Base-by-base conservation (phyloP, 176 grass and related monocot species). In the Tillandsia leiboldiana region DNA sequence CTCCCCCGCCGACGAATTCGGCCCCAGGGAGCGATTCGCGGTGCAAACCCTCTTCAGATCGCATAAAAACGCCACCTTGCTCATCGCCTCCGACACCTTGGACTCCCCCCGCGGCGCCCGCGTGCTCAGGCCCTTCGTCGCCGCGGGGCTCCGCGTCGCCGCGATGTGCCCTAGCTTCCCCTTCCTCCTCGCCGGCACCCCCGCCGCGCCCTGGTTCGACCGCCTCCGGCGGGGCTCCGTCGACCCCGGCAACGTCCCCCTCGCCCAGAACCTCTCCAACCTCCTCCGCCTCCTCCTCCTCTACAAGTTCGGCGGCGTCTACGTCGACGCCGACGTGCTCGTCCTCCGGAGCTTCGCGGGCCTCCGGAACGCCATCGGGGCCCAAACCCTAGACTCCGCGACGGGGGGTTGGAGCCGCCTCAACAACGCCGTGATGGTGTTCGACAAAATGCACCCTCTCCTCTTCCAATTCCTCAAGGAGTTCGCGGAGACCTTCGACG, bases 231-330 rank as follows among this genome's bases (percentile, higher is more conserved):
- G 80, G 57, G 84, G 88, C 17, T 73, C 68, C 12, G 76, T 96
- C 70, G 70, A 79, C 48, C 75, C 74, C 12, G 93, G 93, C 1
- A 85, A 78, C 50, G 73, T 92, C 14, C 70, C 93, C 26, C 78
- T 96, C 56, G 89, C 79, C 23, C 93, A 96, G 80, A 96, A 96
- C 73, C 86, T 96, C 17, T 96, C 93, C 65, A 96, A 96, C 84
- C 78, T 97, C 73, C 72, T 90, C 77, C 86, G 89, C 42, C 86
- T 92, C 49, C 79, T 80, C 15, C 29, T 92, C 26, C 72, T 97
- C 20, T 85, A 87, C 69, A 85, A 72, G 70, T 92, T 85, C 48
- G 89, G 93, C 2, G 93, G 93, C 11, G 66, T 82, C 53, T 97
- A 97, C 80, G 52, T 97, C 27, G 93, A 97, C 79, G 81, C 86